Evolutionary conservation across 2,329 filamentous ascomycete genomes (phyloP).

Genomic region (Ophioceras dolichostomum): DNA sequence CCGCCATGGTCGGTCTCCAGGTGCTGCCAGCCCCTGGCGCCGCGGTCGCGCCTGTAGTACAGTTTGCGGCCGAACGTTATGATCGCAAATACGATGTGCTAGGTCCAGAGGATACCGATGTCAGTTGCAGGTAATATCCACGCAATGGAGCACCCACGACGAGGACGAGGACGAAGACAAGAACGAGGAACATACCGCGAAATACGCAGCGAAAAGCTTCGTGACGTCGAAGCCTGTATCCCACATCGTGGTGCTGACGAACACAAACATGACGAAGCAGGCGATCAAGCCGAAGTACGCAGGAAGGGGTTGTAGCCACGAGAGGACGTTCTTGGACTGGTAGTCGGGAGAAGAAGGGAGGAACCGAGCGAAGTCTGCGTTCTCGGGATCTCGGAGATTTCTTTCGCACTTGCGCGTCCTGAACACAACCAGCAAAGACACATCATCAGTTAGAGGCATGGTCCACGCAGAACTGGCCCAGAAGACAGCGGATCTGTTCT

Average conservation of each 20-base stretch:
- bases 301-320: conserved; percentile 4
- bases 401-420: not conserved
- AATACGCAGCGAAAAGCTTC: not conserved
- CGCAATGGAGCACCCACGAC: not conserved
- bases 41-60: not conserved
- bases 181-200: not conserved
- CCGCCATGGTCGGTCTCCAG: conserved; percentile 5
- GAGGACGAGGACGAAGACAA: not conserved
- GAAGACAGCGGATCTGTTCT: no score
- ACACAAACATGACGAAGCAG: conserved; percentile 4
- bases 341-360: conserved; percentile 2
- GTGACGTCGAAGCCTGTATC: not conserved
- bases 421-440: not conserved
- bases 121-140: not conserved
- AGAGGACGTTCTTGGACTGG: conserved; percentile 1
- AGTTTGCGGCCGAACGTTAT: not conserved
- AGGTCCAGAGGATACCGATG: not conserved
- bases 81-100: not conserved
- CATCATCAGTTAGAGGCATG: not conserved
- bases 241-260: conserved; percentile 1
- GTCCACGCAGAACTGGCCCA: no score
- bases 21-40: not conserved
- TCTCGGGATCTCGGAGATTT: not conserved
- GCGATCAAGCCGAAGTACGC: conserved; percentile 2
- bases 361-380: conserved; percentile 2